Conservation (phyloP, 176 grass and related monocot genomes). For the maize (Zea mays) region Zm-B73-REFERENCE-NAM-5.0 NC_050104.1:70877001-70877500, state of each 20-base stretch:
- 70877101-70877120: background rate
- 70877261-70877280: background rate
- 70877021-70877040: background rate
- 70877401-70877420: slow-evolving; percentile 36
- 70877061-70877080: background rate
- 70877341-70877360: slow-evolving; percentile 66
- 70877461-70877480: background rate
- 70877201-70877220: background rate
- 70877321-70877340: slow-evolving; percentile 75
- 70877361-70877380: slow-evolving; percentile 59
- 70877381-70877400: slow-evolving; percentile 65
- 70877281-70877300: slow-evolving; percentile 52
- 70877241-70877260: background rate
- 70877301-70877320: slow-evolving; percentile 55
- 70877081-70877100: background rate
- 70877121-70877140: background rate
- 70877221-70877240: background rate
- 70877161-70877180: background rate
- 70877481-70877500: background rate
- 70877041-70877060: background rate
- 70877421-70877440: slow-evolving; percentile 57
- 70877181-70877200: background rate
- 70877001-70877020: too few relatives aligned
- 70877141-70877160: background rate
- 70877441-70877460: slow-evolving; percentile 66